Evolutionary conservation across 768 basidiomycete species (phyloP), one percentile per base, ranked within the genome.

Genomic region (Dacryopinax primogenitus): DNA sequence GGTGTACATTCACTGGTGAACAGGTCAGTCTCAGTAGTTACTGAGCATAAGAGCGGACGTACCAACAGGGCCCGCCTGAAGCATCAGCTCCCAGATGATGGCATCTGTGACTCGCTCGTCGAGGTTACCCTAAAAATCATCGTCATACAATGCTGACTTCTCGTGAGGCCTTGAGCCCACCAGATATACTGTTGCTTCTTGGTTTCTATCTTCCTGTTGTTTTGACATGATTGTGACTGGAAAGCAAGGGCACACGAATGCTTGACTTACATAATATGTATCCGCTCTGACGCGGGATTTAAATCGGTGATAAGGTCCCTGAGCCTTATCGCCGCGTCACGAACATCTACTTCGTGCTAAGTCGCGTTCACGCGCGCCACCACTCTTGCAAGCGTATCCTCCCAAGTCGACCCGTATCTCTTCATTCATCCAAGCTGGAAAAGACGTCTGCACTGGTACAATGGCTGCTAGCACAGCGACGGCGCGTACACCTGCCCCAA

Each of bases 51-150:
- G 62, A 16, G 33, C 7, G 33, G 4, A 80, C 92, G 72, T 71
- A 94, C 95, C 92, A 62, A 97, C 93, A 69, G 95, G 95, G 7
- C 95, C 95, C n/a, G 95, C 94, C 77, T 98, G 95, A 37, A 99
- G 76, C 95, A 99, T 98, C 58, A 99, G 78, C 78, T 98, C 95
- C 95, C 95, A 98, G 64, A 98, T 80, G 65, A 98, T 80, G 33
- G 94, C 91, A 74, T 98, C 95, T 11, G 89, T 83, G 71, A 90
- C 92, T 65, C 92, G 83, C 76, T 98, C 96, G 74, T 98, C 95
- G 32, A 99, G 83, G 74, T 99, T 98, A 62, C 95, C 95, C 95
- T 97, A 67, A 63, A 66, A 44, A 66, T 65, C 32, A 67, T 67
- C 21, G n/a, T 9, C 0, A 21, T 16, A 7, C 23, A 33, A 23